These are phyloP conservation scores for Pichia sp. DNA, from an alignment of 1,139 yeast species.

Conservation along the genomic window DNA sequence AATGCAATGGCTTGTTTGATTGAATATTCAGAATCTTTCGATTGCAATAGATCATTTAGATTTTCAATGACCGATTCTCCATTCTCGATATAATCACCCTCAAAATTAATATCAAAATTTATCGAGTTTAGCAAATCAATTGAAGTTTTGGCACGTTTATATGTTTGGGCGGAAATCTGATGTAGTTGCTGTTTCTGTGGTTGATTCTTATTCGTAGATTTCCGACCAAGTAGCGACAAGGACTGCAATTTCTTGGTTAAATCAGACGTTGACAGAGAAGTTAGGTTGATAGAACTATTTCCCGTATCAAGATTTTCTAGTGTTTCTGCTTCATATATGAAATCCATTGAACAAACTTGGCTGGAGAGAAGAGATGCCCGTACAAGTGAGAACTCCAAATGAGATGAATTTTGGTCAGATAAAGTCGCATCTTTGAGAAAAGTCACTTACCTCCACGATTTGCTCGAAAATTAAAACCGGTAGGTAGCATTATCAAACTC, in stretches of 20 bases:
- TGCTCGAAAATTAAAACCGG: too few relatives aligned
- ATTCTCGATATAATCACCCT: conserved; percentile 23
- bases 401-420: too few relatives aligned
- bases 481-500: too few relatives aligned
- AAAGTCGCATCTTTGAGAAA: too few relatives aligned
- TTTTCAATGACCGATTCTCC: conserved; percentile 35
- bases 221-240: conserved; percentile 2
- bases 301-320: not conserved
- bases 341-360: conserved; percentile 4
- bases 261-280: conserved; percentile 8
- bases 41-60: conserved; percentile 26
- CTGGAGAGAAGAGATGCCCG: too few relatives aligned
- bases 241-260: conserved; percentile 9
- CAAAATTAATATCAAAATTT: conserved; percentile 1
- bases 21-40: conserved; percentile 33
- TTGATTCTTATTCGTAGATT: too few relatives aligned
- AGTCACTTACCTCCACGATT: too few relatives aligned
- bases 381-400: too few relatives aligned
- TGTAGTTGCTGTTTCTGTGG: too few relatives aligned
- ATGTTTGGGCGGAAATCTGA: too few relatives aligned
- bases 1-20: conserved; percentile 40
- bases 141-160: conserved; percentile 24
- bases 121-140: conserved; percentile 16
- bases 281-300: conserved; percentile 1
- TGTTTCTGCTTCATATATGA: conserved; percentile 8